phyloP scores from a whole-genome alignment of 352 stramenopile genomes.

The Plasmopara muralis region DNA sequence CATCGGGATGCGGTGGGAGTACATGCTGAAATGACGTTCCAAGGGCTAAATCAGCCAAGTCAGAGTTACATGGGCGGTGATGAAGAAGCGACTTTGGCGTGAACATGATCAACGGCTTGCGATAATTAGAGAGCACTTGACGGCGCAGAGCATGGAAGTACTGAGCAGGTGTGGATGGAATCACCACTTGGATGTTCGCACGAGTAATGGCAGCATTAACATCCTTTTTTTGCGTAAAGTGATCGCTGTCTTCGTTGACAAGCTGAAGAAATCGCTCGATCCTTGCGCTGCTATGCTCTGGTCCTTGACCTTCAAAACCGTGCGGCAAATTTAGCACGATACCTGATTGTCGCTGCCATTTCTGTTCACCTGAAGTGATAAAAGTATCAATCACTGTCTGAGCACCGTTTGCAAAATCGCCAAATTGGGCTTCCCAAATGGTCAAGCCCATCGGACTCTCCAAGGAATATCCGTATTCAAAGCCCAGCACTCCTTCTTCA shows the following conservation, averaged over 20 bases:
- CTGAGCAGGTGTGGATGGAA: conserved; percentile 88
- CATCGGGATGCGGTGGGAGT: conserved; percentile 64
- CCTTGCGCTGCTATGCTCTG: conserved; percentile 77
- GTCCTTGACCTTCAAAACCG: conserved; percentile 81
- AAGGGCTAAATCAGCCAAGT: conserved; percentile 53
- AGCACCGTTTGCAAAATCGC: conserved; percentile 84
- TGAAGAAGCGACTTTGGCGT: conserved; percentile 80
- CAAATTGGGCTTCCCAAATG: conserved; percentile 92
- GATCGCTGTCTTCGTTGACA: conserved; percentile 66
- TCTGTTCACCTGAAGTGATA: conserved; percentile 74
- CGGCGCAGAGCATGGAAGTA: conserved; percentile 95
- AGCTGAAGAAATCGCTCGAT: conserved; percentile 83
- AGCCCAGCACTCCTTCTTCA: conserved; percentile 79
- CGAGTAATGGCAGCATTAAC: conserved; percentile 37
- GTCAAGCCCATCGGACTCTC: conserved; percentile 66
- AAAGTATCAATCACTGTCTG: conserved; percentile 88
- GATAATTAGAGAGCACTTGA: conserved; percentile 60
- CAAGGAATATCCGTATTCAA: conserved; percentile 85
- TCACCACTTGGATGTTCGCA: conserved; percentile 72
- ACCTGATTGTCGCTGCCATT: conserved; percentile 88
- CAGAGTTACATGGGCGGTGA: conserved; percentile 73
- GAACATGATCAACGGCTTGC: conserved; percentile 79
- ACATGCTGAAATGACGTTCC: conserved; percentile 63
- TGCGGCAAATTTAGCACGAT: conserved; percentile 76
- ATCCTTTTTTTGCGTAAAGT: conserved; percentile 40